Evolutionary conservation across 371 early-diverging fungal genomes (phyloP), one percentile per base, ranked within the genome.

Genomic region (Haplosporangium sp.): DNA sequence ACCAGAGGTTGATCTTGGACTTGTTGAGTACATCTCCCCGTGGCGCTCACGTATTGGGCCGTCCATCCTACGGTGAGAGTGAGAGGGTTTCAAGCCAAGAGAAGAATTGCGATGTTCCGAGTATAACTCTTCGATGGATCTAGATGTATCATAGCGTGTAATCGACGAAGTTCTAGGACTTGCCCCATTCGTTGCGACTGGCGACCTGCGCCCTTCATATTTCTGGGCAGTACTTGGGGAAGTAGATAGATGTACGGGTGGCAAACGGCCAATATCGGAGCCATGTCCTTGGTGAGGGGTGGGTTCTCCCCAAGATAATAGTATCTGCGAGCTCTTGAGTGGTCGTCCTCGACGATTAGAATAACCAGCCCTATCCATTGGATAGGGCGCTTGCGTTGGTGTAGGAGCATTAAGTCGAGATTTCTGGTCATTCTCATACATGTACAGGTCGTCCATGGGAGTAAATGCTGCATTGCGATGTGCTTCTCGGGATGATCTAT

Each of bases 371-470:
- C 19, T 34, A 19, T 55, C 55, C 34, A 5, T 39, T 5, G 45
- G 61, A 45, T 19, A 44, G 6, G 61, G 61, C 11, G 20, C 3
- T 4, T 37, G n/a, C 27, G 8, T 47, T 55, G 35, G 9, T 50
- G 15, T 20, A 48, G 59, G 9, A n/a, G 45, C 6, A 34, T 35
- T 27, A 59, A 1, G 19, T n/a, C 59, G 50, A 48, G 55, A 4
- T 27, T 34, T n/a, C 11, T 48, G 35, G 2, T 67, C 59, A 35
- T 3, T 57, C 1, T 67, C 67, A 59, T 35, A 67, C 1, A 60
- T 59, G 34, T 67, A 48, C 10, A 48, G 48, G 40, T 58, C 60
- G 15, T 55, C 55, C 34, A 45, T n/a, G 19, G n/a, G 44, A 42
- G 6, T 45, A 15, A 40, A 11, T 40, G 65, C 55, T 27, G 55